A percentile compares a stretch with the other conserved stretches of the same genome.
These are phyloP conservation scores for Colletotrichum kahawae DNA, from an alignment of 2,329 filamentous ascomycete species.

Conservation along the genomic window DNA sequence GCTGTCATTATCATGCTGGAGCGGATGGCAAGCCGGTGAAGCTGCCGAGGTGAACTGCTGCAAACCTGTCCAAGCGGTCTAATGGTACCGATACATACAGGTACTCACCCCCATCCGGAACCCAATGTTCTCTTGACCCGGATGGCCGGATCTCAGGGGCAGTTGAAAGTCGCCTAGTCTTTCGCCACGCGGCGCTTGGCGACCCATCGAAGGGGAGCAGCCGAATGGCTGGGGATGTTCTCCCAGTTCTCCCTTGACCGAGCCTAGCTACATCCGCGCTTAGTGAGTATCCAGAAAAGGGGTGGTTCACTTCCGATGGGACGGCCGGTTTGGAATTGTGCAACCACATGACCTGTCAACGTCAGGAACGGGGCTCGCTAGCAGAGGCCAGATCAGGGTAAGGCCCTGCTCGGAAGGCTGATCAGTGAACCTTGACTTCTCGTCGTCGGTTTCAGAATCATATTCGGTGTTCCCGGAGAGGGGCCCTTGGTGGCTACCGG, in stretches of 20 bases:
- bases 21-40: background rate
- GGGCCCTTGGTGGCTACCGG: background rate
- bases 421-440: constrained; percentile 17
- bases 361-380: constrained; percentile 20
- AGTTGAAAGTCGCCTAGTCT: constrained; percentile 19
- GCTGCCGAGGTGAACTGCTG: background rate
- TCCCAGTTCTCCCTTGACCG: constrained; percentile 3
- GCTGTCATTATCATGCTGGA: background rate
- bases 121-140: constrained; percentile 21
- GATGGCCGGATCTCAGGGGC: constrained; percentile 23
- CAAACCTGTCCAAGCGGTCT: constrained; percentile 7
- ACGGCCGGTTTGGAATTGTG: constrained; percentile 16
- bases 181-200: constrained; percentile 19
- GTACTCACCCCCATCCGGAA: background rate
- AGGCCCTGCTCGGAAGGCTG: constrained; percentile 15
- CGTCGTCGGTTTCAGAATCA: constrained; percentile 22
- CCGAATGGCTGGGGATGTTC: constrained; percentile 24
- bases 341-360: constrained; percentile 23
- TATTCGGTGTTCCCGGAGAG: constrained; percentile 21
- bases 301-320: constrained; percentile 21
- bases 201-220: constrained; percentile 24
- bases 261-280: constrained; percentile 8
- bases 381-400: background rate
- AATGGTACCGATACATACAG: constrained; percentile 5
- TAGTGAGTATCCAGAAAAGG: constrained; percentile 13